These are phyloP conservation scores for Cystofilobasidium capitatum DNA, from an alignment of 768 basidiomycete species.

Conservation along the genomic window DNA sequence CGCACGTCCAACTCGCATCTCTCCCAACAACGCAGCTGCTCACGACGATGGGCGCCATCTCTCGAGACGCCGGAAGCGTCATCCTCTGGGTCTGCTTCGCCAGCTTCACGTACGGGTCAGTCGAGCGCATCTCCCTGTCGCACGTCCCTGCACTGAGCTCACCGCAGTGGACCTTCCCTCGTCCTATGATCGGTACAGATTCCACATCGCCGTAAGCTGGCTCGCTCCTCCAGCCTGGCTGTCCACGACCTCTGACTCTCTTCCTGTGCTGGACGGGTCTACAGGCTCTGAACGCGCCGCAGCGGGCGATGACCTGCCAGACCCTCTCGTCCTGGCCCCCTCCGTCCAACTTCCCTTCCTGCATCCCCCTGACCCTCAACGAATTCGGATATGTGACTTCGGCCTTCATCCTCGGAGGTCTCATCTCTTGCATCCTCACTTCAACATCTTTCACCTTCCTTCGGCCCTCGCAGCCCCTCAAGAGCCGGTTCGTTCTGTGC, in stretches of 20 bases:
- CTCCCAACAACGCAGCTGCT: background rate
- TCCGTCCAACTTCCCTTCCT: slow-evolving; percentile 48
- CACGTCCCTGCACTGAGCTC: background rate
- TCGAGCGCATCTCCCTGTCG: background rate
- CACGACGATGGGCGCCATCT: background rate
- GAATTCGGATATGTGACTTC: slow-evolving; percentile 74
- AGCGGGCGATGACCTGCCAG: background rate
- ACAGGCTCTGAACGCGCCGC: slow-evolving; percentile 13
- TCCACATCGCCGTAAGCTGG: slow-evolving; percentile 13
- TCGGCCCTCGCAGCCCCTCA: slow-evolving; percentile 2
- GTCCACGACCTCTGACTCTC: background rate
- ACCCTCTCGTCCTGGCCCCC: background rate
- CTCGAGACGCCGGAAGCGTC: background rate
- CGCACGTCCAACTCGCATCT: no score
- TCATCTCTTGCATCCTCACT: slow-evolving; percentile 62
- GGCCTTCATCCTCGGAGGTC: slow-evolving; percentile 76
- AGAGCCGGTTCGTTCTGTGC: background rate
- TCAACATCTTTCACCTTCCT: slow-evolving; percentile 43
- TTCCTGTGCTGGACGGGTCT: no score
- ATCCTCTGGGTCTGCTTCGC: background rate
- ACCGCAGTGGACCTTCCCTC: background rate
- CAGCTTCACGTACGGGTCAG: background rate
- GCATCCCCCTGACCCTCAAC: slow-evolving; percentile 67
- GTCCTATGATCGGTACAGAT: background rate
- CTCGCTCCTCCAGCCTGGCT: background rate